Percentiles rank a stretch among this genome's conserved stretches.
These are phyloP conservation scores for Bromus sterilis DNA, from an alignment of 176 grass and related monocot species.

Conservation along the genomic window DNA sequence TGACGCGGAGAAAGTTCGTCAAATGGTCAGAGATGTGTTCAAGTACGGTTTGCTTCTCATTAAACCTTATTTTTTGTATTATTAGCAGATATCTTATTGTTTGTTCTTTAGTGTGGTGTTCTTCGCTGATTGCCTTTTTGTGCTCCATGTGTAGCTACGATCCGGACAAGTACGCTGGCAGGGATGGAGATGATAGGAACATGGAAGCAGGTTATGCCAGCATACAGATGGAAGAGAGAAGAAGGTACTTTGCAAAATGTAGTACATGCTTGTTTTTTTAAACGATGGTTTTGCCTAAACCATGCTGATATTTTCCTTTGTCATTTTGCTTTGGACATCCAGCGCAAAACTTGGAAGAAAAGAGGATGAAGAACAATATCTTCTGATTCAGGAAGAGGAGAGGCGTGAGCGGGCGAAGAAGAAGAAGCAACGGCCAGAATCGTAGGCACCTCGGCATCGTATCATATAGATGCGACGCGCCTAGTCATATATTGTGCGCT, in stretches of 20 bases:
- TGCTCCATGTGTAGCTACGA: slow-evolving; percentile 63
- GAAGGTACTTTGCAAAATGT: slow-evolving; percentile 41
- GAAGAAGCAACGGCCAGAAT: not conserved
- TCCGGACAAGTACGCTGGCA: slow-evolving; percentile 38
- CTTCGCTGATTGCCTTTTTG: not conserved
- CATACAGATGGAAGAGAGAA: slow-evolving; percentile 74
- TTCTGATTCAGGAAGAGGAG: slow-evolving; percentile 61
- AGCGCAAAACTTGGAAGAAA: slow-evolving; percentile 57
- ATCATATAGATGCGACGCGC: too few species aligned
- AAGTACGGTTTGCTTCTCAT: slow-evolving; percentile 12
- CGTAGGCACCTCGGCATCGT: not conserved
- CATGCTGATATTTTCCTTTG: not conserved
- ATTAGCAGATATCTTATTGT: not conserved
- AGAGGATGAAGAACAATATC: slow-evolving; percentile 71
- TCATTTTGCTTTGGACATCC: not conserved
- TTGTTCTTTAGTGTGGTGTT: not conserved
- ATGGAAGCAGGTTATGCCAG: slow-evolving; percentile 73
- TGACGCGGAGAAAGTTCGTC: slow-evolving; percentile 10
- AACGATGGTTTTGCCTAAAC: not conserved
- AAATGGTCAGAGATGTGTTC: slow-evolving; percentile 36
- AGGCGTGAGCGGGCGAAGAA: slow-evolving; percentile 28
- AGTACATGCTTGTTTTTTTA: not conserved
- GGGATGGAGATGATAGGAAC: slow-evolving; percentile 59
- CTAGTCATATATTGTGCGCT: not conserved
- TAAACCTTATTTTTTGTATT: not conserved